A percentile compares a stretch with the other conserved stretches of the same genome.
These are phyloP conservation scores for Scleromitrula shiraiana DNA, from an alignment of 2,329 filamentous ascomycete species.

Conservation along the genomic window DNA sequence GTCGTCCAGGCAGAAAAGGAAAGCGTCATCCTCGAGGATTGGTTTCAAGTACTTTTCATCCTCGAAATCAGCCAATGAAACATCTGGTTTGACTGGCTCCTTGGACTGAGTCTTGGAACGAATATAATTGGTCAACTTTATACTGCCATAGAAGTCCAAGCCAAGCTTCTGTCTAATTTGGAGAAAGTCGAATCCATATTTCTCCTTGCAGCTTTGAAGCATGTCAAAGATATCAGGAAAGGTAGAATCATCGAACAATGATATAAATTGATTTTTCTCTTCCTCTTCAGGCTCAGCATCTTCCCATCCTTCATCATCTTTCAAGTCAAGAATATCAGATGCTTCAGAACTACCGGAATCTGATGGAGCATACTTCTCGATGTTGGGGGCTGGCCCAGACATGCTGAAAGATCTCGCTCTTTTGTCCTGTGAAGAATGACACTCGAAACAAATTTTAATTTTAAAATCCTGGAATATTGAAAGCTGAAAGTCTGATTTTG, in stretches of 20 bases:
- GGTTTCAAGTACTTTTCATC: conserved; percentile 78
- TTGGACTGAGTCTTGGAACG: conserved; percentile 40
- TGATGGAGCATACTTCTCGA: conserved; percentile 16
- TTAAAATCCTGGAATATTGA: no score
- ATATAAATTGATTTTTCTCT: conserved; percentile 51
- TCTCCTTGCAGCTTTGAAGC: conserved; percentile 60
- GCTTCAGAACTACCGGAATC: conserved; percentile 33
- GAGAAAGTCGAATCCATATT: conserved; percentile 59
- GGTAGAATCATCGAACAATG: conserved; percentile 57
- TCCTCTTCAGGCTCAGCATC: conserved; percentile 56
- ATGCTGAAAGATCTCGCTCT: no score
- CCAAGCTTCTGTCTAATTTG: conserved; percentile 47
- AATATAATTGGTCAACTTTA: conserved; percentile 68
- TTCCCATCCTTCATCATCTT: conserved; percentile 45
- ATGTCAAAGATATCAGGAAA: conserved; percentile 58
- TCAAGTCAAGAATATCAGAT: conserved; percentile 35
- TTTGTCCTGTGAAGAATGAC: no score
- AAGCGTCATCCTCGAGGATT: conserved; percentile 77
- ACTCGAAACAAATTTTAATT: no score
- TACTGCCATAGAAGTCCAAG: conserved; percentile 64
- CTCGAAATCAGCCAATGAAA: conserved; percentile 55
- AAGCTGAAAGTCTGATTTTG: background rate
- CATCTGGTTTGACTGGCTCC: conserved; percentile 36
- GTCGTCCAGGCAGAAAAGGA: conserved; percentile 83
- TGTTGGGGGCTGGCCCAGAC: conserved; percentile 13